A percentile compares a stretch with the other conserved stretches of the same genome.
These are phyloP conservation scores for Sordaria brevicollis DNA, from an alignment of 495 filamentous ascomycete species.

Conservation along the genomic window DNA sequence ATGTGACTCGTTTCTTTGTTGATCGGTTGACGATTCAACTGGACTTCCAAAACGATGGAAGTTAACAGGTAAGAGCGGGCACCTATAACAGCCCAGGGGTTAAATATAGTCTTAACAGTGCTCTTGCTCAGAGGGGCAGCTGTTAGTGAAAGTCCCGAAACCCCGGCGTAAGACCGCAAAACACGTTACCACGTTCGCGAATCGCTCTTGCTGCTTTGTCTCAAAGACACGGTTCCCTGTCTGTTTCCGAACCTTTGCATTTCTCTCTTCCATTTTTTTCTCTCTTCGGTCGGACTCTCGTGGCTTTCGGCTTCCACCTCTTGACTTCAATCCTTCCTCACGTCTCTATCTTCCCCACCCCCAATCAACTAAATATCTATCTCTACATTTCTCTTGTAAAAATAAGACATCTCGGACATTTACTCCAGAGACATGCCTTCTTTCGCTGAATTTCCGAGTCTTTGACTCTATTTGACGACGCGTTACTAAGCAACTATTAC, in stretches of 20 bases:
- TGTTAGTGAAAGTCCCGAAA: neutral
- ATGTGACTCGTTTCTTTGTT: neutral
- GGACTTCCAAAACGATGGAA: neutral
- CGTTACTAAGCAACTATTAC: neutral
- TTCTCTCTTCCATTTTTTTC: neutral
- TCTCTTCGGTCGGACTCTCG: neutral
- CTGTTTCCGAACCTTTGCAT: neutral
- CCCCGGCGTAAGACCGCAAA: neutral
- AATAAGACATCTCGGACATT: neutral
- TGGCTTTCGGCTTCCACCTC: neutral
- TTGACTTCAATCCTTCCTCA: neutral
- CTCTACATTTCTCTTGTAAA: neutral
- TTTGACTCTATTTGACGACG: neutral
- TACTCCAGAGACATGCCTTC: neutral
- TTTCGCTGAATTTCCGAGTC: neutral
- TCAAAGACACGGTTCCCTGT: neutral
- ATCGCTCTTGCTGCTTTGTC: neutral
- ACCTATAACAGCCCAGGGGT: neutral
- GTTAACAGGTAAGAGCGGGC: neutral
- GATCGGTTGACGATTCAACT: neutral
- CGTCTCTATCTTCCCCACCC: neutral
- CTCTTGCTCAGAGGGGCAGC: neutral
- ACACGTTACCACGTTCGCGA: neutral
- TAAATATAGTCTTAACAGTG: neutral
- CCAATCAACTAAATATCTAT: neutral